phyloP scores from a whole-genome alignment of 176 grass and related monocot genomes.

The Eragrostis curvula region DNA sequence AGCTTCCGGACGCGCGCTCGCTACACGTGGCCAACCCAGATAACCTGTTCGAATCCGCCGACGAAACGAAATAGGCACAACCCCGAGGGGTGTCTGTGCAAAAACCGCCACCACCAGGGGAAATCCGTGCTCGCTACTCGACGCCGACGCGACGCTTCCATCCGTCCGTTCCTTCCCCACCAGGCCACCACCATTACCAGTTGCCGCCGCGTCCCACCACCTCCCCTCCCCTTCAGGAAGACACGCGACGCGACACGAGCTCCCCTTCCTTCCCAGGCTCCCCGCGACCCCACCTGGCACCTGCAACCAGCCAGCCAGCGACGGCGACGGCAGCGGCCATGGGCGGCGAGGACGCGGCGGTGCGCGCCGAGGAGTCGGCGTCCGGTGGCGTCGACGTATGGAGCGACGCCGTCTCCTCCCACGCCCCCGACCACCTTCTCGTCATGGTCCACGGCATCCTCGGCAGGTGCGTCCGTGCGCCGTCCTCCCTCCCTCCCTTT shows the following conservation, averaged over 20 bases:
- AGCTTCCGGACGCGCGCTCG: not conserved
- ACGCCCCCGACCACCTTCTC: conserved; percentile 64
- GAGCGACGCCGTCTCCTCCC: conserved; percentile 55
- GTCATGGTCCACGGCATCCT: conserved; percentile 86
- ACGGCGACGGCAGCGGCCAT: not conserved
- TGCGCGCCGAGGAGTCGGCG: conserved; percentile 39
- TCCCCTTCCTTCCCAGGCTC: not conserved
- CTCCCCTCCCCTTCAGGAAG: too few relatives aligned
- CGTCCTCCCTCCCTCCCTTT: too few relatives aligned
- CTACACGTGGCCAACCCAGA: not conserved
- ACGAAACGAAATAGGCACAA: too few relatives aligned
- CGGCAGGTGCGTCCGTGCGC: conserved; percentile 48
- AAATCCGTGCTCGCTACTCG: not conserved
- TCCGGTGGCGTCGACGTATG: conserved; percentile 63
- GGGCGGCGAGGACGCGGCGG: not conserved
- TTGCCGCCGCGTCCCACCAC: not conserved
- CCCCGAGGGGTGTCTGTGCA: not conserved
- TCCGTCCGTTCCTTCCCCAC: not conserved
- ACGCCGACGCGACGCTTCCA: not conserved
- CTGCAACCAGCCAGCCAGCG: not conserved
- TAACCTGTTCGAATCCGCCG: too few relatives aligned
- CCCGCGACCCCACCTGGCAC: not conserved
- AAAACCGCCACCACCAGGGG: not conserved
- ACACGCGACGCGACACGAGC: not conserved
- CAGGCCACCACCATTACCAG: too few relatives aligned